These are phyloP conservation scores for Solanum hybrid DNA, from an alignment of 305 asterid species.

Conservation along the genomic window DNA sequence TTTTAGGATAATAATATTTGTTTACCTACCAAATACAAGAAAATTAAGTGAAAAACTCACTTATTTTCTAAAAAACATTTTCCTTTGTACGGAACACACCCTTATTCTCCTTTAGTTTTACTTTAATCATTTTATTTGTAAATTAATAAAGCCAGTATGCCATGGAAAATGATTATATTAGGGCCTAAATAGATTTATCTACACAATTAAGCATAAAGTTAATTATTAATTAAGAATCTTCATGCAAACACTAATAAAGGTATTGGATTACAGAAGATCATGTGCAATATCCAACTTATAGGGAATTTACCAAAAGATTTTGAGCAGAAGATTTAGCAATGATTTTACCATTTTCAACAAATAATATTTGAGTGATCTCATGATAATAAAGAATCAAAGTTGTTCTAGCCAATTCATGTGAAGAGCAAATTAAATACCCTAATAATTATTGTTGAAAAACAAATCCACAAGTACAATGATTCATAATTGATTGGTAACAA, in stretches of 20 bases:
- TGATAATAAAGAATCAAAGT: not conserved
- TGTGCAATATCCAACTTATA: not conserved
- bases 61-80: not conserved
- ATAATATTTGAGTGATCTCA: not conserved
- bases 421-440: not conserved
- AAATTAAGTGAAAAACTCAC: not conserved
- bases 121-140: not conserved
- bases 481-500: not conserved
- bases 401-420: not conserved
- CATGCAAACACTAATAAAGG: not conserved
- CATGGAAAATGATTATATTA: not conserved
- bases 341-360: not conserved
- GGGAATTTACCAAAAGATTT: not conserved
- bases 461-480: constrained; percentile 2
- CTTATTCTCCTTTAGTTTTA: not conserved
- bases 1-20: not conserved
- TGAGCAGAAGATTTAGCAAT: not conserved
- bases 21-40: not conserved
- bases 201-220: not conserved
- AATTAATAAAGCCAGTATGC: not conserved
- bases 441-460: not conserved
- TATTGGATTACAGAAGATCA: not conserved
- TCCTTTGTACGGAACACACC: not conserved
- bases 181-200: not conserved
- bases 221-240: not conserved